Evolutionary conservation across 2,329 filamentous ascomycete species (phyloP).

Genomic region (Fusarium penzigii): DNA sequence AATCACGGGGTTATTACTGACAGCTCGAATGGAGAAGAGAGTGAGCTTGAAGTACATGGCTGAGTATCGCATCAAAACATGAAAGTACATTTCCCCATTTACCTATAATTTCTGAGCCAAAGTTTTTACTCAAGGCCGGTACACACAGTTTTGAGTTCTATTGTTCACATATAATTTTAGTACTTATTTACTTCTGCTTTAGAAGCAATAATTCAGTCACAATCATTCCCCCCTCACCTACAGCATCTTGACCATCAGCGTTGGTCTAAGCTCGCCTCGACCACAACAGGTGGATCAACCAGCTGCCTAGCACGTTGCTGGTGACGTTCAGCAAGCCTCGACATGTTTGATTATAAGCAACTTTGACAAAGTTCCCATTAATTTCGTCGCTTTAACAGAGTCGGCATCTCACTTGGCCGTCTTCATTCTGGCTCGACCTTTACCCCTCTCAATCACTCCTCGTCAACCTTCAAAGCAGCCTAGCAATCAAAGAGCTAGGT

Average conservation of each 20-base stretch:
- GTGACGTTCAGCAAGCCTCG: slow-evolving; percentile 10
- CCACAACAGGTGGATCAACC: slow-evolving; percentile 18
- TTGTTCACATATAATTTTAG: no score
- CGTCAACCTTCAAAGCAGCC: slow-evolving; percentile 3
- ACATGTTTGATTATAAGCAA: slow-evolving; percentile 17
- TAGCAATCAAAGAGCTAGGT: background rate
- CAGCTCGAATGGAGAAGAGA: background rate
- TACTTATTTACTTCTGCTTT: no score
- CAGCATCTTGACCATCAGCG: background rate
- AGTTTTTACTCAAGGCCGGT: no score
- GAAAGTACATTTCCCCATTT: no score
- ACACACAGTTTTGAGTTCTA: no score
- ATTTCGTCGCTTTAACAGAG: background rate
- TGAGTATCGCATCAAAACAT: no score
- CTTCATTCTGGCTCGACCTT: background rate
- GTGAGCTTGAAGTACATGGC: no score
- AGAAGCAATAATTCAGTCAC: background rate
- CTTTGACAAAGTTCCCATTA: background rate
- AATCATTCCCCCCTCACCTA: slow-evolving; percentile 1
- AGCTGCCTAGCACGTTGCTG: slow-evolving; percentile 9
- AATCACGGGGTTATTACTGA: background rate
- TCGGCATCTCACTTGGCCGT: slow-evolving; percentile 2
- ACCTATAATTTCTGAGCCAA: no score
- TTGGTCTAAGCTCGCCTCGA: background rate
- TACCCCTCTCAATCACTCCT: slow-evolving; percentile 18